Base-by-base conservation (phyloP, 225 moss, liverwort and hornwort species). In the Bryum argenteum region DNA sequence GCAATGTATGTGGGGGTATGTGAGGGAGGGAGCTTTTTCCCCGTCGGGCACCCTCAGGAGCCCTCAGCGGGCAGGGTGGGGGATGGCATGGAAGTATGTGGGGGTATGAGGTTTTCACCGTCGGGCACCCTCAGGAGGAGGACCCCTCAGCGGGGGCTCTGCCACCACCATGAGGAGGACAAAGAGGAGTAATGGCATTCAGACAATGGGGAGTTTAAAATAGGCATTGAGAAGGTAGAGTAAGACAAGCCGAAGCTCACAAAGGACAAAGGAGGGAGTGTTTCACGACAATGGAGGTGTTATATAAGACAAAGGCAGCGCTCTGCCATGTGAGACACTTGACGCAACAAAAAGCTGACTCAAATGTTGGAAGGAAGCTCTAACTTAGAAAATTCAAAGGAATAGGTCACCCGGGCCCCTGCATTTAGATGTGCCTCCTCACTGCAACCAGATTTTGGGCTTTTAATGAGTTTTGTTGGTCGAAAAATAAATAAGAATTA, bases 151-250 rank as follows among this genome's bases (percentile, higher is more conserved):
- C 28, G 28, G 28, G 33, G 33, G 33, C 15, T 28, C 33, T 28
- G 26, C 58, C 2, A 28, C 28, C 14, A 28, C 28, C 58, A 19
- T 48, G 48, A 48, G 40, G 42, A 42, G 40, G 42, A 42, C 62
- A 62, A 41, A 41, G 12, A 41, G 9, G n/a, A 17, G 40, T 13
- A 16, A 12, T 20, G 20, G 11, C 20, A 33, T 11, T 14, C 42
- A 21, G 42, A 41, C 20, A 19, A 62, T 42, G 12, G 3, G 19
- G 20, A 42, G 62, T 8, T 62, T 42, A 41, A 62, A 62, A 19
- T 62, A 62, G 61, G 41, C 19, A 13, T 62, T 62, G 61, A 62
- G 61, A 62, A 62, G 62, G 41, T 62, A 3, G 42, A 21, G 11
- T 41, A 62, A 20, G 62, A 62, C 62, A 41, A 62, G 62, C 23